These are phyloP conservation scores for Hymenoscyphus salicellus DNA, from an alignment of 2,329 filamentous ascomycete genomes.

Conservation along the genomic window DNA sequence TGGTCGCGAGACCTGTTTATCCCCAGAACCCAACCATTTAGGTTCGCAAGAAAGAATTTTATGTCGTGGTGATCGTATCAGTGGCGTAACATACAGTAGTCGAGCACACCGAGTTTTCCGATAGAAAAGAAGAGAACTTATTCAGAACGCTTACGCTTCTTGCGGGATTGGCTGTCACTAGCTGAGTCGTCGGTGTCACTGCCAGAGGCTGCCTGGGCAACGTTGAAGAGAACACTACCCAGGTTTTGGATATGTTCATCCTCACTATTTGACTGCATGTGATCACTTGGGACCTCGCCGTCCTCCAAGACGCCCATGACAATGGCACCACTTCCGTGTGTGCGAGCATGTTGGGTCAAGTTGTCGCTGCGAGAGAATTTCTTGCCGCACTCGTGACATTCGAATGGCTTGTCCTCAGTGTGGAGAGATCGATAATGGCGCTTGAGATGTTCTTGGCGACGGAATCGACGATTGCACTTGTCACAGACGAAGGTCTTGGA, in stretches of 20 bases:
- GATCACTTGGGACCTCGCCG: conserved; percentile 52
- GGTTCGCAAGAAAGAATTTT: conserved; percentile 27
- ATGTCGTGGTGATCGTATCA: conserved; percentile 33
- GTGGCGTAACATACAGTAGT: conserved; percentile 17
- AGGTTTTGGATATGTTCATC: conserved; percentile 65
- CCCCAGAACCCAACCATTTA: conserved; percentile 30
- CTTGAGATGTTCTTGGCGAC: conserved; percentile 97
- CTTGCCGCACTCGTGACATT: conserved; percentile 97
- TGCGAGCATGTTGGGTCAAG: conserved; percentile 90
- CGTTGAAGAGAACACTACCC: conserved; percentile 78
- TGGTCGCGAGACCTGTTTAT: conserved; percentile 24
- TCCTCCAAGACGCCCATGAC: conserved; percentile 85
- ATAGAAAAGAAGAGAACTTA: conserved; percentile 34
- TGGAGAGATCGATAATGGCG: conserved; percentile 97
- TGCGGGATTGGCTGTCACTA: conserved; percentile 52
- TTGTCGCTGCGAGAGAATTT: conserved; percentile 99
- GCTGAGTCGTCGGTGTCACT: conserved; percentile 59
- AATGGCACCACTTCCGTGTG: conserved; percentile 84
- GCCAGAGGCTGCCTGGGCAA: conserved; percentile 69
- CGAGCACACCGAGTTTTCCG: conserved; percentile 3
- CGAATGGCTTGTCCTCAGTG: conserved; percentile 97
- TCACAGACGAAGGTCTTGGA: conserved; percentile 98
- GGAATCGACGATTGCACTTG: conserved; percentile 94
- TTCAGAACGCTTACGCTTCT: conserved; percentile 76
- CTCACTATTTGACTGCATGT: conserved; percentile 40